These are phyloP conservation scores for Rhodotorula sp. DNA, from an alignment of 1,284 basidiomycete genomes.

Conservation along the genomic window DNA sequence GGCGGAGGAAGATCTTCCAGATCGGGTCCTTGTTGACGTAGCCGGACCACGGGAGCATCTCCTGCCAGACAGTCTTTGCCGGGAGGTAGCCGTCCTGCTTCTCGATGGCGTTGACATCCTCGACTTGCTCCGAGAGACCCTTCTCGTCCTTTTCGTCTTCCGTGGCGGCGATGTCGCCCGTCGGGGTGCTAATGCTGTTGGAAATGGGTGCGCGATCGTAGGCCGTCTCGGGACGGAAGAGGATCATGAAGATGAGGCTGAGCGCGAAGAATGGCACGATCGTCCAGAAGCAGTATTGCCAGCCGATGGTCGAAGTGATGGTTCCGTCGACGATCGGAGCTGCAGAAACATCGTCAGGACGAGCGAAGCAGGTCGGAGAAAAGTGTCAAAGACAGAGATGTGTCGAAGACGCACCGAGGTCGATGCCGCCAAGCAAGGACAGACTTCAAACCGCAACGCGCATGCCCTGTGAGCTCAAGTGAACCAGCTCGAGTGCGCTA, in stretches of 20 bases:
- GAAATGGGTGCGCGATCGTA: conserved; percentile 46
- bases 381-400: background rate
- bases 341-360: background rate
- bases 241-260: conserved; percentile 51
- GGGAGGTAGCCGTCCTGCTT: conserved; percentile 2
- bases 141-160: conserved; percentile 23
- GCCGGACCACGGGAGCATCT: conserved; percentile 15
- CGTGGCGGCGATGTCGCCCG: conserved; percentile 19
- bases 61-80: conserved; percentile 12
- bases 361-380: background rate
- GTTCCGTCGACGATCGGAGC: conserved; percentile 46
- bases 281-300: background rate
- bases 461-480: conserved; percentile 5
- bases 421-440: conserved; percentile 51
- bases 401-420: conserved; percentile 5
- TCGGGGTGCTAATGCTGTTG: conserved; percentile 42
- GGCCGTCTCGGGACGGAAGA: conserved; percentile 52
- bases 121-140: background rate
- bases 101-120: conserved; percentile 3
- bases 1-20: conserved; percentile 19
- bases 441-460: conserved; percentile 48
- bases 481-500: too few species aligned
- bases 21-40: conserved; percentile 8
- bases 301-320: conserved; percentile 1
- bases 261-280: conserved; percentile 15